Evolutionary conservation across 108 stramenopile species (phyloP), one percentile per base, ranked within the genome.

Genomic region (Ochromonas danica): DNA sequence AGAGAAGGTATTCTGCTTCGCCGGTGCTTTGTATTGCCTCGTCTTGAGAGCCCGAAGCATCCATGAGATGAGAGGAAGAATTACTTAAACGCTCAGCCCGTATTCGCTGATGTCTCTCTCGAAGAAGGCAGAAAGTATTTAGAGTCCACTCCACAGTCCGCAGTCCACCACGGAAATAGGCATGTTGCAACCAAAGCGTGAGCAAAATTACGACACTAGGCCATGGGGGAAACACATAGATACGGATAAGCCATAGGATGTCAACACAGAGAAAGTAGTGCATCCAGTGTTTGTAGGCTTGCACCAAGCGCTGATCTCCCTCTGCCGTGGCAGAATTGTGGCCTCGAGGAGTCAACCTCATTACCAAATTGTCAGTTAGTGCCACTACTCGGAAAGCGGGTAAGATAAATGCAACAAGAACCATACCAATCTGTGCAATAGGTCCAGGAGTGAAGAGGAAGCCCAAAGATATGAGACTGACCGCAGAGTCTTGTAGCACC

Each of bases 131-230:
- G n/a, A n/a, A n/a, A n/a, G n/a, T n/a, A n/a, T n/a, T n/a, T n/a
- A n/a, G n/a, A n/a, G n/a, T n/a, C n/a, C n/a, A n/a, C n/a, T n/a
- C n/a, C n/a, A n/a, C n/a, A n/a, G n/a, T n/a, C n/a, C n/a, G n/a
- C n/a, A n/a, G n/a, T n/a, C n/a, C n/a, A 75, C 72, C 72, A 10
- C 10, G 10, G 40, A 75, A 75, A 41, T 33, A 60, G 41, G 10
- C 6, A 36, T 60, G 43, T 41, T 75, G 72, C 40, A 75, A 41
- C 72, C 72, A 75, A 6, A 75, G 38, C 17, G 72, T 14, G 17
- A 42, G 3, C 10, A 60, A 33, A 45, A 75, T 75, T 22, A 36
- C 10, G 38, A 33, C 28, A 41, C 72, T 75, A 6, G 72, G 40
- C 72, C 72, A 75, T 3, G 38, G 10, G 10, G 36, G 14, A 39